Base-by-base conservation (phyloP, 345 rosid species). In the Physaria fendleri region DNA sequence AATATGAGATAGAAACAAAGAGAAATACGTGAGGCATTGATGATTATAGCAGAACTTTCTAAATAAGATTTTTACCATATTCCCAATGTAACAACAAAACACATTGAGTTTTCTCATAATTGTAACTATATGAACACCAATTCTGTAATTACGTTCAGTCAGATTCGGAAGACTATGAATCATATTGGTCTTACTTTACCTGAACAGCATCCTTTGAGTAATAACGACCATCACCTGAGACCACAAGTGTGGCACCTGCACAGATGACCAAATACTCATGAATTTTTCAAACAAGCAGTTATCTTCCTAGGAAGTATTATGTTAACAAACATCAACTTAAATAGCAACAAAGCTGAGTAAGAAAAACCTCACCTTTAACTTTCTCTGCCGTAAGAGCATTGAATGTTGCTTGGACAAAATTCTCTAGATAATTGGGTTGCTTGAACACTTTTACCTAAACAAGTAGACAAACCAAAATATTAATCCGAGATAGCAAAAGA, bases 161-260 rank as follows among this genome's bases (percentile, higher is more conserved):
- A 42, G 18, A n/a, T n/a, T n/a, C n/a, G n/a, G 28, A 25, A 42
- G 11, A 15, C 6, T 18, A 28, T 9, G 22, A 49, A 27, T n/a
- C n/a, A n/a, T n/a, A n/a, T n/a, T 2, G 8, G 17, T 18, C 16
- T 34, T n/a, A n/a, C n/a, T n/a, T 20, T 65, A 91, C 98, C 96
- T 91, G 87, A 72, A 91, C 77, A 56, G 98, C 95, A 61, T 88
- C 88, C 81, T 88, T 79, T 5, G 98, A 88, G 63, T 17, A 91
- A 62, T 85, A 91, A 42, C 95, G 86, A 41, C 95, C 95, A 78
- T 91, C 98, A 59, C 98, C 98, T 76, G 96, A 83, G 71, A 87
- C 96, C 76, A 85, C 90, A 39, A 90, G 94, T 17, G 91, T 87
- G 28, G 89, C 91, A 66, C 97, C 96, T 90, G 66, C 60, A 56